A percentile compares a stretch with the other conserved stretches of the same genome.
Conservation (phyloP, 2,329 filamentous ascomycete genomes). For the Anisogramma anomala region DNA sequence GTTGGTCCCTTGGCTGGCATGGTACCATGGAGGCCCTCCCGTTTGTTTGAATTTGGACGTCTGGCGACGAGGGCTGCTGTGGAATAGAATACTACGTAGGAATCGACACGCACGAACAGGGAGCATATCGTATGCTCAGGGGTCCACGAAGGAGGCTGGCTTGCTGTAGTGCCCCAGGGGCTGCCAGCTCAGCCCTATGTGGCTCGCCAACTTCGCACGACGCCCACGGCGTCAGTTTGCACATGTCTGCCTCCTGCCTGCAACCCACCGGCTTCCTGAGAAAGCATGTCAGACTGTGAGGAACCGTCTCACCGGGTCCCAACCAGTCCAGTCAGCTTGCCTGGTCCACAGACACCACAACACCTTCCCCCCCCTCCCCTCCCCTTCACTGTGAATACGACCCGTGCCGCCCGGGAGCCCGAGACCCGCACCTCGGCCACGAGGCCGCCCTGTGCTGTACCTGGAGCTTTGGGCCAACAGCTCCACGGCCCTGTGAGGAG, state of each 20-base stretch:
- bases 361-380: too few species aligned
- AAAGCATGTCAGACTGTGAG: constrained; percentile 9
- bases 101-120: too few species aligned
- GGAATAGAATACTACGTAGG: too few species aligned
- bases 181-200: constrained; percentile 11
- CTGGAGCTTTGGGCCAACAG: too few species aligned
- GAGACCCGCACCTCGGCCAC: constrained; percentile 6
- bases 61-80: too few species aligned
- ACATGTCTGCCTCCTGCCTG: constrained; percentile 6
- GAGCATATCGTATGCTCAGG: too few species aligned
- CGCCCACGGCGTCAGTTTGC: background rate
- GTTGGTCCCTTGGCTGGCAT: too few species aligned
- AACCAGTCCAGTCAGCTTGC: constrained; percentile 1
- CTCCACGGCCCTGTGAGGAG: background rate
- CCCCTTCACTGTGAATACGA: constrained; percentile 9
- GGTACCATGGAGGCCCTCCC: too few species aligned
- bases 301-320: constrained; percentile 4
- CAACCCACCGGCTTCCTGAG: constrained; percentile 5
- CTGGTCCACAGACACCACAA: constrained; percentile 4
- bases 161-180: background rate
- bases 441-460: constrained; percentile 8
- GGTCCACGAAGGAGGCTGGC: too few species aligned
- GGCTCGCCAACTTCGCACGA: background rate
- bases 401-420: constrained; percentile 10
- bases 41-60: too few species aligned